Evolutionary conservation across 371 early-diverging fungal species (phyloP), one percentile per base, ranked within the genome.

Genomic region (Mucor plumbeus): DNA sequence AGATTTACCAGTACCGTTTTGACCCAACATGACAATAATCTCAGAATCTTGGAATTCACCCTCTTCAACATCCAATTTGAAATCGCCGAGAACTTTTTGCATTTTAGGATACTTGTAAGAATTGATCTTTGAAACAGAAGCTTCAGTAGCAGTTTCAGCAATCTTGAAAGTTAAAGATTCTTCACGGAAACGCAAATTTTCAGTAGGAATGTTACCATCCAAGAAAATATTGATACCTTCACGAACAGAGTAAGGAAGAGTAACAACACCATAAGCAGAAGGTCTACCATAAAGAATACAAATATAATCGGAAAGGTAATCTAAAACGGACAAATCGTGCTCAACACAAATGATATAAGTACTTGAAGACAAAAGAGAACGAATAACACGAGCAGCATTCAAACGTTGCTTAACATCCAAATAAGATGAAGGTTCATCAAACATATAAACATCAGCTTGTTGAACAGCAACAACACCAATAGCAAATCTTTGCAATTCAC

Each of bases 171-270:
- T 93, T 73, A 99, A 88, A 39, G 94, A 92, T 79, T 98, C 97
- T 62, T 95, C 89, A 88, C 99, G 96, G 95, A 99, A 99, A 77
- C 99, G 94, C 92, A 99, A 90, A 89, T 99, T 99, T 80, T 99
- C 99, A 15, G 99, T 99, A 67, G 99, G 99, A 48, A 99, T 92
- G 82, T 89, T 92, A 74, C 99, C 99, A 70, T 98, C 99, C 78
- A 99, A 86, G 92, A 99, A 99, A 67, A 99, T 95, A 83, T 99
- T 99, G 88, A 99, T 99, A 80, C 99, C 99, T 86, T 98, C 97
- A 82, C 99, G 95, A 43, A 99, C 99, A 58, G 92, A 89, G 88
- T 94, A 99, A 36, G 99, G 99, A 64, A 98, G 87, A 7, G 99
- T 99, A 21, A 99, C 99, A 38, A 99, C 99, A 81, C 99, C 99